Percentiles rank a stretch among this genome's conserved stretches.
Evolutionary conservation across 2,329 filamentous ascomycete genomes (phyloP).

Genomic region (Aureobasidium vineae): DNA sequence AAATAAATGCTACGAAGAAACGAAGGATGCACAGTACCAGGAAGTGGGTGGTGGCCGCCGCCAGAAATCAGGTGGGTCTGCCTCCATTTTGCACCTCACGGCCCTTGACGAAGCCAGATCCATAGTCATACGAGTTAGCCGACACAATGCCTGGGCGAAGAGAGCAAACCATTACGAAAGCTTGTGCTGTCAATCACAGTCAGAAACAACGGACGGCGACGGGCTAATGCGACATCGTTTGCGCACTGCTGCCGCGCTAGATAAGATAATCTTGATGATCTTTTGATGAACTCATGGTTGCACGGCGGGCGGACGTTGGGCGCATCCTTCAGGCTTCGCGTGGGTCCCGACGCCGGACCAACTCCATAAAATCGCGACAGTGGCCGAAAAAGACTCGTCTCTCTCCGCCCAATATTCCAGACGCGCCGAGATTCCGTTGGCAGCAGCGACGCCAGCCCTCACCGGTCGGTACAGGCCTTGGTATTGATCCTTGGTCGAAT

Average conservation of each 20-base stretch:
- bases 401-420: background rate
- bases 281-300: slow-evolving; percentile 8
- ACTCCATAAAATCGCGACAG: background rate
- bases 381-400: slow-evolving; percentile 15
- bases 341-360: slow-evolving; percentile 18
- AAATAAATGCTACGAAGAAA: slow-evolving; percentile 10
- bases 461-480: background rate
- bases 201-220: background rate
- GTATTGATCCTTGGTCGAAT: slow-evolving; percentile 21
- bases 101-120: background rate
- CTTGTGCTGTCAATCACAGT: background rate
- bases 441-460: background rate
- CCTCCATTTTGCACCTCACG: slow-evolving; percentile 12
- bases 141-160: background rate
- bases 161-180: slow-evolving; percentile 15
- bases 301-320: background rate
- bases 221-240: slow-evolving; percentile 18
- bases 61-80: slow-evolving; percentile 2
- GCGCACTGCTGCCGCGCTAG: slow-evolving; percentile 14
- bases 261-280: slow-evolving; percentile 24
- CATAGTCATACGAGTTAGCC: slow-evolving; percentile 24
- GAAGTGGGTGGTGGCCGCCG: background rate
- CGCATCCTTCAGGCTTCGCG: background rate
- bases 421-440: slow-evolving; percentile 17
- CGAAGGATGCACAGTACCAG: slow-evolving; percentile 8